These are phyloP conservation scores for Pseudognaphalium luteoalbum DNA, from an alignment of 129 eudicot genomes.

Conservation along the genomic window DNA sequence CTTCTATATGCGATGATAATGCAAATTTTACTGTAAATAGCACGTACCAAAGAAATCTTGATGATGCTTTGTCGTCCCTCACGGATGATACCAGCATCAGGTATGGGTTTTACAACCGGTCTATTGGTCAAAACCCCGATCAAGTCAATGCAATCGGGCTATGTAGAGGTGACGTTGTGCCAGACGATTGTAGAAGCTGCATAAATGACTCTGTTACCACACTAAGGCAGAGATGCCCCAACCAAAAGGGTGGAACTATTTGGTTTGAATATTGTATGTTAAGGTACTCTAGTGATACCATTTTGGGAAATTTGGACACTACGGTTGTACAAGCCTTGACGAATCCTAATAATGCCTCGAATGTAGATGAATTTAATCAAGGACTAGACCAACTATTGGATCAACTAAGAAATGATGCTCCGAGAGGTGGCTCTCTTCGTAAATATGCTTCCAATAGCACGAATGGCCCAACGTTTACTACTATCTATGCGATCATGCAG, in stretches of 20 bases:
- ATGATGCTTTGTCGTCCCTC: conserved; percentile 20
- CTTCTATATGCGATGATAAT: background rate
- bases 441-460: conserved; percentile 37
- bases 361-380: conserved; percentile 22
- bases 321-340: background rate
- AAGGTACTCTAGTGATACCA: conserved; percentile 39
- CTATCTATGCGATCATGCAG: conserved; percentile 36
- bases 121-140: conserved; percentile 32
- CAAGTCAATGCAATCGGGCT: conserved; percentile 43
- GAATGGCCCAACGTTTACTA: conserved; percentile 2
- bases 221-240: conserved; percentile 27
- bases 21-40: conserved; percentile 26
- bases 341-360: background rate
- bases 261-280: conserved; percentile 38
- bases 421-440: conserved; percentile 40
- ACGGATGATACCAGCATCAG: conserved; percentile 15
- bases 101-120: conserved; percentile 34
- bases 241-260: conserved; percentile 30
- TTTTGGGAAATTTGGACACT: conserved; percentile 24
- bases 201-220: conserved; percentile 8
- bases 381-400: conserved; percentile 16
- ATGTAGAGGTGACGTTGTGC: conserved; percentile 53
- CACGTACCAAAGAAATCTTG: conserved; percentile 22
- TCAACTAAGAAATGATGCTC: conserved; percentile 29
- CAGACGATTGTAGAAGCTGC: conserved; percentile 34